phyloP scores from a whole-genome alignment of 805 yeast genomes.

The Jamesozyma spencerorum region DNA sequence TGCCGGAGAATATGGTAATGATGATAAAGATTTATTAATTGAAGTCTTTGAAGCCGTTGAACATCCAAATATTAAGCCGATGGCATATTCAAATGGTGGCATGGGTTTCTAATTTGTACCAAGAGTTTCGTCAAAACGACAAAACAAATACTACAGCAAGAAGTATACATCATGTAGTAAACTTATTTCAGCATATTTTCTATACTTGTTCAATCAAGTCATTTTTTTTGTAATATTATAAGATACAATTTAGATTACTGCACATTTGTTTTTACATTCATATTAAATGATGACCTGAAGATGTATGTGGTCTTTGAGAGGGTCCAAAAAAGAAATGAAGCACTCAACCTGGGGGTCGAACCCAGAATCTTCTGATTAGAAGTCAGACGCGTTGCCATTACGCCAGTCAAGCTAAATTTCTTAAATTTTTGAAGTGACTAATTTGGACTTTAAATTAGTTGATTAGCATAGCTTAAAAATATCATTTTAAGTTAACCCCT shows the following conservation, averaged over 20 bases:
- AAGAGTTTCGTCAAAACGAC: not conserved
- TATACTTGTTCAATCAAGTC: too few relatives aligned
- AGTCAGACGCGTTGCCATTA: constrained; percentile 49
- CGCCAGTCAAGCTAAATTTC: constrained; percentile 39
- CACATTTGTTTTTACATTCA: too few relatives aligned
- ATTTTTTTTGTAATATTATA: too few relatives aligned
- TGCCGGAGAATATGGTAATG: constrained; percentile 34
- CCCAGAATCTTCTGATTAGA: constrained; percentile 48
- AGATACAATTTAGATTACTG: too few relatives aligned
- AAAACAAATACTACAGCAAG: not conserved
- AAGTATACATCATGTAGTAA: too few relatives aligned
- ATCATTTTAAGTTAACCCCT: too few relatives aligned
- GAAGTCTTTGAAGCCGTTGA: constrained; percentile 70
- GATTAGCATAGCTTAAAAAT: too few relatives aligned
- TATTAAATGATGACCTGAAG: too few relatives aligned
- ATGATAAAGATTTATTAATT: constrained; percentile 41
- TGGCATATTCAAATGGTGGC: constrained; percentile 72
- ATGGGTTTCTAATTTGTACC: constrained; percentile 26
- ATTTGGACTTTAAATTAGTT: too few relatives aligned
- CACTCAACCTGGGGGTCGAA: constrained; percentile 49
- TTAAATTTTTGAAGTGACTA: too few relatives aligned
- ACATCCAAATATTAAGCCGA: constrained; percentile 87
- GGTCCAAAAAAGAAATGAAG: constrained; percentile 13
- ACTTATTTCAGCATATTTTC: too few relatives aligned
- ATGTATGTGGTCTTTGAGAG: too few relatives aligned